Conservation (phyloP, 2,329 filamentous ascomycete genomes). For the Scedosporium minutisporum region DNA sequence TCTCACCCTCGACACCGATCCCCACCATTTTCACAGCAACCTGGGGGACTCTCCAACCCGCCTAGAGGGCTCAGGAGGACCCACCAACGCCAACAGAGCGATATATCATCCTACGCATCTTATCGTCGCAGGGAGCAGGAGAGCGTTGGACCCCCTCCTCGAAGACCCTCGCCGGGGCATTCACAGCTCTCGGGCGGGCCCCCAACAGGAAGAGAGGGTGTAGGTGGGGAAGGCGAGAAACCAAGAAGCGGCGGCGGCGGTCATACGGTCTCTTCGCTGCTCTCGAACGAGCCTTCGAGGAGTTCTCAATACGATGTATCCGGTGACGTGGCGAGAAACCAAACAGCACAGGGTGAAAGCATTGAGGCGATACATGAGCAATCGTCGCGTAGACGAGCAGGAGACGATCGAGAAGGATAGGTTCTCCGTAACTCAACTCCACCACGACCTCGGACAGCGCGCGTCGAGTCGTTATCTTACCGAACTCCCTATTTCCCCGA, state of each 20-base stretch:
- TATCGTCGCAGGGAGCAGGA: slow-evolving; percentile 27
- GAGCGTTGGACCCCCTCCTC: slow-evolving; percentile 19
- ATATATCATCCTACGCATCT: slow-evolving; percentile 42
- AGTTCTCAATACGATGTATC: not conserved
- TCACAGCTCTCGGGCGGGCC: not conserved
- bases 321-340: slow-evolving; percentile 6
- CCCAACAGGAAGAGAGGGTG: not conserved
- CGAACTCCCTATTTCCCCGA: not conserved
- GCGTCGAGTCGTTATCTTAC: no score
- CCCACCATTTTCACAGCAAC: not conserved
- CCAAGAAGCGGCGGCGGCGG: slow-evolving; percentile 11
- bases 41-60: slow-evolving; percentile 25
- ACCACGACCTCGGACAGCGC: no score
- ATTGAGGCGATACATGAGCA: slow-evolving; percentile 3
- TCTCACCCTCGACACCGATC: slow-evolving; percentile 16
- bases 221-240: slow-evolving; percentile 4
- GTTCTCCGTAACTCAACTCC: not conserved
- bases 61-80: slow-evolving; percentile 44
- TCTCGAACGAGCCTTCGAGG: slow-evolving; percentile 28
- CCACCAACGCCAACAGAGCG: slow-evolving; percentile 57
- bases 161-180: slow-evolving; percentile 1
- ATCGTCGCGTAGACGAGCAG: not conserved
- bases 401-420: not conserved
- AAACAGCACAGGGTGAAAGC: slow-evolving; percentile 11
- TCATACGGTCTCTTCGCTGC: slow-evolving; percentile 34